Evolutionary conservation across 768 basidiomycete species (phyloP).

Genomic region (Termitomyces sp.): DNA sequence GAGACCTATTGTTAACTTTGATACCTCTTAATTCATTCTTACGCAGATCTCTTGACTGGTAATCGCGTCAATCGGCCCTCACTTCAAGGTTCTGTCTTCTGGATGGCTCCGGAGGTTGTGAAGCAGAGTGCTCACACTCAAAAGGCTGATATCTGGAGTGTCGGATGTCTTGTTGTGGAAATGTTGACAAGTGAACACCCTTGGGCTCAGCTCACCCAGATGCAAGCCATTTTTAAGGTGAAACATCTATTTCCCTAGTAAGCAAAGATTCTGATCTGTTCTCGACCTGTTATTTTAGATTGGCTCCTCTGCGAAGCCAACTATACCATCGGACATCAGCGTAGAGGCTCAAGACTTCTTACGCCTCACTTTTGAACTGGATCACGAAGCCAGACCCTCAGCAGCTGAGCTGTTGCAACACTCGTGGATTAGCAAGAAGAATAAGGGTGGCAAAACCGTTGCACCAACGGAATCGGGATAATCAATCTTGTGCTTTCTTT

Average conservation of each 20-base stretch:
- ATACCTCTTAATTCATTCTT: neutral
- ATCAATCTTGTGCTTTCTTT: constrained; percentile 7
- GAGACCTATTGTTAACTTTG: constrained; percentile 21
- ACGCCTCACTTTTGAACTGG: constrained; percentile 78
- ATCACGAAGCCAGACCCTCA: constrained; percentile 77
- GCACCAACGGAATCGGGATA: constrained; percentile 6
- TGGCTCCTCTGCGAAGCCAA: constrained; percentile 83
- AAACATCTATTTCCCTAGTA: constrained; percentile 4
- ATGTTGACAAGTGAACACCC: constrained; percentile 97
- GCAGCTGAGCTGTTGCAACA: constrained; percentile 75
- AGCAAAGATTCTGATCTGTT: neutral
- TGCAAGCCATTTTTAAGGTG: constrained; percentile 99
- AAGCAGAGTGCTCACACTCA: constrained; percentile 90
- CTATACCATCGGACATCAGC: constrained; percentile 90
- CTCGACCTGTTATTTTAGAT: constrained; percentile 54
- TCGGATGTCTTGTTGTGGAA: constrained; percentile 92
- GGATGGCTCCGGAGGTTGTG: constrained; percentile 99
- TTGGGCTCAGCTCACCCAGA: constrained; percentile 93
- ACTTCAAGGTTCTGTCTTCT: constrained; percentile 96
- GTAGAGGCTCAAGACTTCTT: constrained; percentile 86
- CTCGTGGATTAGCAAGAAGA: constrained; percentile 59
- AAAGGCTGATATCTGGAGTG: constrained; percentile 96
- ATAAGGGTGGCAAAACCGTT: constrained; percentile 17
- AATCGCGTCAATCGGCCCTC: constrained; percentile 86
- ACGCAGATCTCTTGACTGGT: constrained; percentile 43